Conservation (phyloP, 2,329 filamentous ascomycete genomes). For the Scedosporium dehoogii region DNA sequence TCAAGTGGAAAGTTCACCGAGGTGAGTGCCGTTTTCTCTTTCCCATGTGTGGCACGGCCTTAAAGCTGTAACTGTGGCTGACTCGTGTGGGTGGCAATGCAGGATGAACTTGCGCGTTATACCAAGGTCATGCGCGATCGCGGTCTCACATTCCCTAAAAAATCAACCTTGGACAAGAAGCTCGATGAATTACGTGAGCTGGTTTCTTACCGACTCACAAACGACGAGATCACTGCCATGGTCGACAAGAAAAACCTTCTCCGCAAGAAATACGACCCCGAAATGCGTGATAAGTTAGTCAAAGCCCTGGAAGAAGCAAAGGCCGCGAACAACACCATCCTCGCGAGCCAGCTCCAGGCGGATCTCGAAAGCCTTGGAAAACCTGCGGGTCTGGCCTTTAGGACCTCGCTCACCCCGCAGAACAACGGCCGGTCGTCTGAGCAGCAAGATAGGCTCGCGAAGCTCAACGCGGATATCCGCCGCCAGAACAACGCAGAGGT, state of each 20-base stretch:
- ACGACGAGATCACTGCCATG: slow-evolving; percentile 71
- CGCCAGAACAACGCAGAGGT: slow-evolving; percentile 78
- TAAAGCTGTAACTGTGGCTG: neutral
- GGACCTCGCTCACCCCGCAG: slow-evolving; percentile 46
- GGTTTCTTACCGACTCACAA: slow-evolving; percentile 72
- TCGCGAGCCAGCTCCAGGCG: slow-evolving; percentile 42
- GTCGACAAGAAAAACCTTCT: slow-evolving; percentile 61
- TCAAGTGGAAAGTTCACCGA: slow-evolving; percentile 82
- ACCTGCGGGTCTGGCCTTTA: slow-evolving; percentile 60
- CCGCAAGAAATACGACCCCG: slow-evolving; percentile 54
- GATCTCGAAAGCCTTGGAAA: slow-evolving; percentile 54
- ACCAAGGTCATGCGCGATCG: slow-evolving; percentile 65
- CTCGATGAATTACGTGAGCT: slow-evolving; percentile 72
- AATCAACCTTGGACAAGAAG: slow-evolving; percentile 57
- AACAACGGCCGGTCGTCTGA: slow-evolving; percentile 44
- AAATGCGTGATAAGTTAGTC: slow-evolving; percentile 58
- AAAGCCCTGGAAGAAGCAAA: slow-evolving; percentile 58
- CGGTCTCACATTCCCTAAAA: slow-evolving; percentile 63
- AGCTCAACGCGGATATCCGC: slow-evolving; percentile 77
- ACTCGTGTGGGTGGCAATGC: slow-evolving; percentile 16
- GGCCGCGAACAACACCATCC: slow-evolving; percentile 50
- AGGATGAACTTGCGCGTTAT: slow-evolving; percentile 76
- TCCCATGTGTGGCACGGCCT: neutral
- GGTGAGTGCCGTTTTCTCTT: slow-evolving; percentile 35
- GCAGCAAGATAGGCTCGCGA: slow-evolving; percentile 74